Evolutionary conservation across 345 rosid genomes (phyloP), one percentile per base, ranked within the genome.

Genomic region (Populus simonii): DNA sequence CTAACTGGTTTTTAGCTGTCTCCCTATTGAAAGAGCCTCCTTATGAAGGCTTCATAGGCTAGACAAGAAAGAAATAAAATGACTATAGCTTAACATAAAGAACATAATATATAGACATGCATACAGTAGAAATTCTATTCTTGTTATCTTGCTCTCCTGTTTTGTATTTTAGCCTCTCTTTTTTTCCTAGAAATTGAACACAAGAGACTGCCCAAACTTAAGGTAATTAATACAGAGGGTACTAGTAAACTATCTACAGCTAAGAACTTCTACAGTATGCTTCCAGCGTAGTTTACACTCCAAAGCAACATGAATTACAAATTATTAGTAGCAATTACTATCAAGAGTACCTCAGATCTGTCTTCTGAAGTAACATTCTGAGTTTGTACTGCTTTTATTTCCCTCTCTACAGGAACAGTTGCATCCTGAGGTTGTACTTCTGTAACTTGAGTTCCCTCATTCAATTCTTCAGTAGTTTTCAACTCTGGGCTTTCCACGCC

Each of bases 271-370:
- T 73, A 13, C 8, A 15, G 9, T 15, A 67, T 43, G 63, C 22
- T 45, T 45, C 59, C 13, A 29, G 13, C 63, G 8, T n/a, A 38
- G 23, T 36, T 43, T 22, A 73, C 51, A 65, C 7, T 66, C 18
- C 20, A 23, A 47, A 62, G 17, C 22, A 55, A 22, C 70, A 74
- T 25, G 39, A 73, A n/a, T 7, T 47, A 36, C 6, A 61, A n/a
- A 43, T 27, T 17, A 11, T 68, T 41, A 73, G 8, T 36, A 53
- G 39, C 36, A 67, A 43, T 9, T 39, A 31, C 33, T 36, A 66
- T 18, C 20, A 31, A 20, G 6, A n/a, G 59, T 86, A 89, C 93
- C 91, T 86, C 87, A n/a, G 57, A 66, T 71, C n/a, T 76, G 31
- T 83, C 80, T 66, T 72, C 81, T 33, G 59, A 23, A 38, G 51